Evolutionary conservation across 768 basidiomycete species (phyloP), one percentile per base, ranked within the genome.

Genomic region (Guyanaporus albipodus): DNA sequence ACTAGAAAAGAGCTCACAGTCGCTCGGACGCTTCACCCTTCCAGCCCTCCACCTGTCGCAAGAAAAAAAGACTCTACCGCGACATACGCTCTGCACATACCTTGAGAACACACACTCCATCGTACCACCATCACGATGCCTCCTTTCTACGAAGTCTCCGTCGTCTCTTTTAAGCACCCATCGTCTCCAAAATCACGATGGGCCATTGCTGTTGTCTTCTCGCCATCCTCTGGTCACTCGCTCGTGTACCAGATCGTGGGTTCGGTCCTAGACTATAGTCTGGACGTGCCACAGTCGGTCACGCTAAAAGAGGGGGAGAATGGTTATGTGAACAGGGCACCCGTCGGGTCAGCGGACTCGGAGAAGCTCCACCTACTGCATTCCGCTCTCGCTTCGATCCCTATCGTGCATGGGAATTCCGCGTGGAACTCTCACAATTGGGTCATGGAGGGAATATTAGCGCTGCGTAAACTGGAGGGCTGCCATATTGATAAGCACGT

Each of bases 261-360:
- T 23, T 56, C 61, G 0, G 15, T 45, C 21, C n/a, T 55, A 31
- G 59, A 66, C 54, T 68, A 62, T 40, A 49, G 53, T 22, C 50
- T 66, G 3, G 66, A 68, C 15, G 66, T 54, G 2, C 64, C 64
- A 2, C 64, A 67, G 47, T 66, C 64, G 2, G 64, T 68, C 49
- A 62, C 66, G 0, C 55, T 66, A 6, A 61, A 59, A 38, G 55
- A 45, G 34, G 66, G 66, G 29, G 63, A 65, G 36, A 63, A 55
- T 27, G 61, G 52, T 17, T 65, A 66, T 29, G 6, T 42, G 44
- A 44, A 54, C 37, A 68, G 51, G 41, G 15, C 22, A 29, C 42
- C 57, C 4, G 52, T 66, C 22, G 64, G 64, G 15, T 11, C 38
- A 2, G 66, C 57, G 14, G 64, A 66, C 44, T 54, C 66, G 8